Evolutionary conservation across 2,329 filamentous ascomycete genomes (phyloP).

Genomic region (Xenosphaeropsis pyriputrescens): DNA sequence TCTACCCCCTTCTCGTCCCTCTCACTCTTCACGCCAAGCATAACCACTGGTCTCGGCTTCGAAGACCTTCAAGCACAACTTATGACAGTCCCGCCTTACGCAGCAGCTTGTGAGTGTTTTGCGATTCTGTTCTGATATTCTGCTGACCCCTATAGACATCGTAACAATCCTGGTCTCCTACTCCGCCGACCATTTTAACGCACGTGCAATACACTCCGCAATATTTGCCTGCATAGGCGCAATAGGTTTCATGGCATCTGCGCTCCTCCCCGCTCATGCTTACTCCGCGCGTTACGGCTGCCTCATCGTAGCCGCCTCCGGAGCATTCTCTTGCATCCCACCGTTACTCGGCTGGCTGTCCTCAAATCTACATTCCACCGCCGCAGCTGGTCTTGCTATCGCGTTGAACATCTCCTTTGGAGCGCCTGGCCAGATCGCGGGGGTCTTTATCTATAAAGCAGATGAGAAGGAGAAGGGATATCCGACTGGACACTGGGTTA

Average conservation of each 20-base stretch:
- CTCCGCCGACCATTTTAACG: conserved; percentile 48
- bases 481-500: conserved; percentile 56
- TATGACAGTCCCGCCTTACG: conserved; percentile 53
- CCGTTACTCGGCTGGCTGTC: conserved; percentile 29
- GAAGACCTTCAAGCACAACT: conserved; percentile 40
- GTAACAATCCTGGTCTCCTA: conserved; percentile 35
- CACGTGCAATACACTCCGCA: conserved; percentile 35
- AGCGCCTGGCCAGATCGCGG: conserved; percentile 55
- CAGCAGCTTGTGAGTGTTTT: conserved; percentile 32
- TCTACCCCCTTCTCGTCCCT: conserved; percentile 42
- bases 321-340: conserved; percentile 54
- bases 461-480: conserved; percentile 45
- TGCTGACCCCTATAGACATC: conserved; percentile 13
- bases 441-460: conserved; percentile 60
- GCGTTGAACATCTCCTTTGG: conserved; percentile 56
- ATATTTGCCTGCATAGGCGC: conserved; percentile 33
- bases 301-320: conserved; percentile 51
- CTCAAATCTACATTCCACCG: conserved; percentile 47
- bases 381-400: conserved; percentile 48
- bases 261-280: conserved; percentile 41
- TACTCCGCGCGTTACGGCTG: conserved; percentile 52
- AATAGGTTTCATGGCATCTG: conserved; percentile 45
- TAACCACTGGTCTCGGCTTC: conserved; percentile 34
- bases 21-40: conserved; percentile 47
- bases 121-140: neutral